Evolutionary conservation across 2,329 filamentous ascomycete species (phyloP).

Genomic region (Cladophialophora yegresii): DNA sequence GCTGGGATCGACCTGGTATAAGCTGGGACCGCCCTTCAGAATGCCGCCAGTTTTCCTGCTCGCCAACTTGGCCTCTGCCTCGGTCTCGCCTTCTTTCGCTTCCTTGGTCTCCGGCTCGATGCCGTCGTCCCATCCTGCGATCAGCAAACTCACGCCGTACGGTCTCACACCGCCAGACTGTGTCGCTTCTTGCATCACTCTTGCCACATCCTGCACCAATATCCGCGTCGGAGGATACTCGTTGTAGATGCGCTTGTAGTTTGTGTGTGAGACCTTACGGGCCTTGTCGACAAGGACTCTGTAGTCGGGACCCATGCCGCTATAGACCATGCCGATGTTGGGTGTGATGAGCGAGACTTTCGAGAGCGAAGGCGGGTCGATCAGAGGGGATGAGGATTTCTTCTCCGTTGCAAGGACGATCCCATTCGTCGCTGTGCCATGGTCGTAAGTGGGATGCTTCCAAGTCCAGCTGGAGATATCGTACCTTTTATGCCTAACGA

Average conservation of each 20-base stretch:
- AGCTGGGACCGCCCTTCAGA: conserved; percentile 90
- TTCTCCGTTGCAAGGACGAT: conserved; percentile 99
- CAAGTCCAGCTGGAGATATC: conserved; percentile 22
- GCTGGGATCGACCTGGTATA: conserved; percentile 99
- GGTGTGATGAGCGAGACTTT: conserved; percentile 98
- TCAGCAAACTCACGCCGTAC: conserved; percentile 91
- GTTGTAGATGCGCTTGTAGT: conserved; percentile 99
- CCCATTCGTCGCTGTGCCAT: conserved; percentile 80
- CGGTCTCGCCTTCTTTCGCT: conserved; percentile 56
- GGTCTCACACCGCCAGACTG: conserved; percentile 96
- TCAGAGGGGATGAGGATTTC: conserved; percentile 96
- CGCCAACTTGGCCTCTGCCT: conserved; percentile 70
- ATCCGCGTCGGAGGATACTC: conserved; percentile 99
- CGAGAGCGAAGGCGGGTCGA: conserved; percentile 89
- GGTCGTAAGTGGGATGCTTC: conserved; percentile 9
- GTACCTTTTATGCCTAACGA: conserved; percentile 97
- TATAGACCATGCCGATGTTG: conserved; percentile 99
- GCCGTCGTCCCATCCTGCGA: conserved; percentile 97
- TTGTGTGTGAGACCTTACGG: conserved; percentile 95
- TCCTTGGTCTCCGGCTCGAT: conserved; percentile 80
- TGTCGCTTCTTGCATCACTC: conserved; percentile 98
- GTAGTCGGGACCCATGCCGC: conserved; percentile 98
- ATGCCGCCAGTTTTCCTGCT: conserved; percentile 91
- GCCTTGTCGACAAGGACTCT: conserved; percentile 96
- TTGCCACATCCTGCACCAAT: conserved; percentile 96